Conservation (phyloP, 1,284 basidiomycete species). For the Garcileccinum viscosum region DNA sequence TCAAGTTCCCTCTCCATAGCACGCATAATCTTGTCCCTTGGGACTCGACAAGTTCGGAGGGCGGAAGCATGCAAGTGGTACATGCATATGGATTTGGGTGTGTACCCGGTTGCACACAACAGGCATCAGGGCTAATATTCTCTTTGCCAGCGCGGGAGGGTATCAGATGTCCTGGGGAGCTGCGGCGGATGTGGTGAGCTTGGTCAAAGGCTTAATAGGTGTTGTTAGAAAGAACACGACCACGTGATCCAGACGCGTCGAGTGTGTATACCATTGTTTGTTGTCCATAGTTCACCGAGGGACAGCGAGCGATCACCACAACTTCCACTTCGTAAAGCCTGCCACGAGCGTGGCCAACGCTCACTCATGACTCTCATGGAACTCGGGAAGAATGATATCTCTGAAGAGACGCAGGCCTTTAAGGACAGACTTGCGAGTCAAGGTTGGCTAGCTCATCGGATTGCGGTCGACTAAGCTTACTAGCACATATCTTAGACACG, state of each 20-base stretch:
- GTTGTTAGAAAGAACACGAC: conserved; percentile 26
- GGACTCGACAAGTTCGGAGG: conserved; percentile 21
- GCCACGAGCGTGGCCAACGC: conserved; percentile 18
- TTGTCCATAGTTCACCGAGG: conserved; percentile 16
- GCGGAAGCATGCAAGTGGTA: conserved; percentile 51
- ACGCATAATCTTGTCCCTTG: conserved; percentile 38
- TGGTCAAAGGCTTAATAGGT: conserved; percentile 31
- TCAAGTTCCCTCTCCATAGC: conserved; percentile 45
- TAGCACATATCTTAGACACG: conserved; percentile 47
- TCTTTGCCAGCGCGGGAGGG: conserved; percentile 49
- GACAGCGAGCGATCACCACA: conserved; percentile 15
- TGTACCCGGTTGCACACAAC: conserved; percentile 19
- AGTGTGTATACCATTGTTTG: conserved; percentile 36
- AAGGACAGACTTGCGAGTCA: conserved; percentile 68
- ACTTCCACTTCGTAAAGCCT: conserved; percentile 16
- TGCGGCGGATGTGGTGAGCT: conserved; percentile 48
- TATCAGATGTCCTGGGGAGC: conserved; percentile 63
- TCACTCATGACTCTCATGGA: conserved; percentile 61
- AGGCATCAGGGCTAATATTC: conserved; percentile 4
- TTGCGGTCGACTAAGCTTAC: conserved; percentile 16
- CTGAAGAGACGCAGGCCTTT: conserved; percentile 61
- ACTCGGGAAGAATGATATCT: conserved; percentile 64
- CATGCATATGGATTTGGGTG: conserved; percentile 73
- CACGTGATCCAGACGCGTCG: conserved; percentile 39
- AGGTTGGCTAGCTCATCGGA: conserved; percentile 47